phyloP scores from a whole-genome alignment of 2,329 filamentous ascomycete genomes.

The Fusarium anthophilum region DNA sequence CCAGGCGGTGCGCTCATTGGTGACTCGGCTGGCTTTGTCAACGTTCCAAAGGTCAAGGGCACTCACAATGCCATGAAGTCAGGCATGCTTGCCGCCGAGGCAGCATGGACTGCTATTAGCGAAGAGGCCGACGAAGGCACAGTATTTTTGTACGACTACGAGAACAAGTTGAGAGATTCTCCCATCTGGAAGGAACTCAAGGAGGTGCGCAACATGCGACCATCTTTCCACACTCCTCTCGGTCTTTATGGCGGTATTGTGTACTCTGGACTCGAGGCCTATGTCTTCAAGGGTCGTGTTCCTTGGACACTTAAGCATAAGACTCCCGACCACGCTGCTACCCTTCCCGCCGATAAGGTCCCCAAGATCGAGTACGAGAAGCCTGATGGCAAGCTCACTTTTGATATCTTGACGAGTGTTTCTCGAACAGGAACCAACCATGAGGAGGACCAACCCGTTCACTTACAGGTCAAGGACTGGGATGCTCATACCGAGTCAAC shows the following conservation, averaged over 20 bases:
- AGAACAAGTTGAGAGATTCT: slow-evolving; percentile 85
- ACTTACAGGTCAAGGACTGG: slow-evolving; percentile 95
- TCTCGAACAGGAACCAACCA: slow-evolving; percentile 97
- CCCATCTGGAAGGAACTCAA: slow-evolving; percentile 94
- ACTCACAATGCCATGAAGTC: slow-evolving; percentile 98
- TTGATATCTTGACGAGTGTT: slow-evolving; percentile 96
- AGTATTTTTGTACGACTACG: slow-evolving; percentile 94
- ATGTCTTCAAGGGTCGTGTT: slow-evolving; percentile 81
- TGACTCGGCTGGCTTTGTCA: slow-evolving; percentile 95
- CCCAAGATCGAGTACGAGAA: slow-evolving; percentile 96
- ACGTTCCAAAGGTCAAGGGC: slow-evolving; percentile 98
- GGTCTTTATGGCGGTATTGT: slow-evolving; percentile 89
- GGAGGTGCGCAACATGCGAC: slow-evolving; percentile 96
- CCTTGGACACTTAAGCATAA: slow-evolving; percentile 96
- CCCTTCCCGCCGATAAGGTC: slow-evolving; percentile 80
- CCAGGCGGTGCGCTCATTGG: slow-evolving; percentile 95
- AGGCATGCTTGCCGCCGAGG: slow-evolving; percentile 94
- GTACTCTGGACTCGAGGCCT: slow-evolving; percentile 94
- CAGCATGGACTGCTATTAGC: slow-evolving; percentile 80
- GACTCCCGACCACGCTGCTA: slow-evolving; percentile 78
- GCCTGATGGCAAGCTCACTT: slow-evolving; percentile 92
- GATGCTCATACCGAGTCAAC: slow-evolving; percentile 85
- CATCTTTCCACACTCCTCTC: slow-evolving; percentile 88
- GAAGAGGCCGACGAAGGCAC: slow-evolving; percentile 67
- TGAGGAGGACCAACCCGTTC: slow-evolving; percentile 97